phyloP scores from a whole-genome alignment of 768 basidiomycete species.

The Cystobasidium ongulense region DNA sequence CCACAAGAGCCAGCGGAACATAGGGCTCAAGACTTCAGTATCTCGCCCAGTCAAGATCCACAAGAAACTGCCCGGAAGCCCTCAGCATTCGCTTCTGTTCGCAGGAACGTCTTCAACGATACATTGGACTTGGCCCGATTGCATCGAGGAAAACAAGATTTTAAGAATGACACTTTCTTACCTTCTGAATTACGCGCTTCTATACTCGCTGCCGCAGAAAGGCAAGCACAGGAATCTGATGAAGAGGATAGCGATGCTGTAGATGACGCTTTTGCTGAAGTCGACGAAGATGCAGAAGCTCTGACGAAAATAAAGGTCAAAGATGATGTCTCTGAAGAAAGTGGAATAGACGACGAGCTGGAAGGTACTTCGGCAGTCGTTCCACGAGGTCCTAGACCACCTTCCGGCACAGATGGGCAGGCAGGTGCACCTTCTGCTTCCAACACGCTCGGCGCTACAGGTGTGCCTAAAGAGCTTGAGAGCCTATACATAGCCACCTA shows the following conservation, averaged over 20 bases:
- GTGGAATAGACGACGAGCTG: conserved; percentile 11
- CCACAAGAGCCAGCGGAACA: background rate
- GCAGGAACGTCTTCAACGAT: conserved; percentile 17
- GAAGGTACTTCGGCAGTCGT: background rate
- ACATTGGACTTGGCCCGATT: background rate
- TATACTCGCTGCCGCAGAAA: conserved; percentile 5
- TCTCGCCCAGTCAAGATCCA: background rate
- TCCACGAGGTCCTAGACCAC: background rate
- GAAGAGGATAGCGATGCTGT: conserved; percentile 3
- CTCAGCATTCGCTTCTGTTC: background rate
- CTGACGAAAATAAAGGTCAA: background rate
- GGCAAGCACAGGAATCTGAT: background rate
- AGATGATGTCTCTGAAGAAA: conserved; percentile 26
- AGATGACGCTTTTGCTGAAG: background rate
- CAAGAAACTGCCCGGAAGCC: background rate
- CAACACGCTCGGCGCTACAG: background rate
- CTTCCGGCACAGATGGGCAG: background rate
- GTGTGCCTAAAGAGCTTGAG: background rate
- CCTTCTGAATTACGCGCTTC: background rate
- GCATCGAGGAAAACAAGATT: conserved; percentile 10
- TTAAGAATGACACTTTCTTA: conserved; percentile 20
- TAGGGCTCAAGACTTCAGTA: background rate
- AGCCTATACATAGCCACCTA: background rate
- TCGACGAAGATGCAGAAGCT: background rate
- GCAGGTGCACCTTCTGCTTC: background rate